These are phyloP conservation scores for Gossypium herbaceum DNA, from an alignment of 345 rosid species.

Conservation along the genomic window DNA sequence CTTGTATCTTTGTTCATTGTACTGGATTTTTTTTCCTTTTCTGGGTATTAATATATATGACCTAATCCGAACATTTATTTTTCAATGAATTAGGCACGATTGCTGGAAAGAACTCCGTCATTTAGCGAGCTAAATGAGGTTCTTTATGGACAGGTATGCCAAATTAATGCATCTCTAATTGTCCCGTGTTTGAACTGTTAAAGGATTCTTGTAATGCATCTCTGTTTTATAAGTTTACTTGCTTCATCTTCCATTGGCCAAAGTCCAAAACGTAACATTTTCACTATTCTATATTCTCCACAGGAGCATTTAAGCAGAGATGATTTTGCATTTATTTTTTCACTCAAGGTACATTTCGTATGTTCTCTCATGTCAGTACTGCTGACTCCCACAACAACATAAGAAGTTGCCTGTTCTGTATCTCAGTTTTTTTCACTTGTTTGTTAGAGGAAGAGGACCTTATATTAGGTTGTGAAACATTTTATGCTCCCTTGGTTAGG, in stretches of 20 bases:
- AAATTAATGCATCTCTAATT: conserved; percentile 5
- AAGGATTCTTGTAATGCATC: not conserved
- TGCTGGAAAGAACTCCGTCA: conserved; percentile 88
- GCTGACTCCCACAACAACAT: no score
- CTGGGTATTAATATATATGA: not conserved
- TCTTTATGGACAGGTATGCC: conserved; percentile 87
- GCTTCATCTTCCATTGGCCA: not conserved
- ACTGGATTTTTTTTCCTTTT: not conserved
- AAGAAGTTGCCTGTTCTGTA: no score
- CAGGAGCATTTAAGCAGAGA: conserved; percentile 96
- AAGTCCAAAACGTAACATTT: conserved; percentile 14
- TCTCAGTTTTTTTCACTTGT: no score
- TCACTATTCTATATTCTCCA: conserved; percentile 3
- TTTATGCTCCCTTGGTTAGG: conserved; percentile 47
- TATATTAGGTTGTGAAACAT: conserved; percentile 10
- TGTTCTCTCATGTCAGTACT: not conserved
- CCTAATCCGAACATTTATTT: not conserved
- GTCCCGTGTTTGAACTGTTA: not conserved
- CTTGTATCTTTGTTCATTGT: not conserved
- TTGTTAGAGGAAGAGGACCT: no score
- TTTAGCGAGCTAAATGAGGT: conserved; percentile 90
- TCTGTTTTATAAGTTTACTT: not conserved
- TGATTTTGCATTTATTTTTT: conserved; percentile 80
- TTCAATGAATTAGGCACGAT: conserved; percentile 52
- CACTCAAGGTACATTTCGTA: conserved; percentile 60